phyloP scores from a whole-genome alignment of 1,284 basidiomycete genomes.

The Ustilago cynodontis region DNA sequence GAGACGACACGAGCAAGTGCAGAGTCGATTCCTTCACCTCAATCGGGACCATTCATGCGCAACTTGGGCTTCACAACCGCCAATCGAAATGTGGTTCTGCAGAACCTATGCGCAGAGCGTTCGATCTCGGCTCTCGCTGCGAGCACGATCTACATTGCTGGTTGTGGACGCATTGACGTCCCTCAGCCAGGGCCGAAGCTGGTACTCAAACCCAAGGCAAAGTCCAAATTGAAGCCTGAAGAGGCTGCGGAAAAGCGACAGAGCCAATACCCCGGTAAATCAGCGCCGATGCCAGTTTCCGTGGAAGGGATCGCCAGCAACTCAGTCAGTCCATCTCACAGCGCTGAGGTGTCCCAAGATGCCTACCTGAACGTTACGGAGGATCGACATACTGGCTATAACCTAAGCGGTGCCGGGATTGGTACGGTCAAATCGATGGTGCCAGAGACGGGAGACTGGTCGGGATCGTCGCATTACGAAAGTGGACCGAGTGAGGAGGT shows the following conservation, averaged over 20 bases:
- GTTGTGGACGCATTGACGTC: constrained; percentile 26
- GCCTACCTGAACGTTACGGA: constrained; percentile 27
- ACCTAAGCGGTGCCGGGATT: constrained; percentile 16
- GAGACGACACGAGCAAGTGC: constrained; percentile 8
- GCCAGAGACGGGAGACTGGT: constrained; percentile 45
- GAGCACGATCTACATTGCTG: constrained; percentile 35
- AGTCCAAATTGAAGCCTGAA: constrained; percentile 10
- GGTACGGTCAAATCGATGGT: constrained; percentile 47
- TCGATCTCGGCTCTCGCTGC: constrained; percentile 38
- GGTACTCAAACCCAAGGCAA: neutral
- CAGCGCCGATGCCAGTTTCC: neutral
- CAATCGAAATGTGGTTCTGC: constrained; percentile 42
- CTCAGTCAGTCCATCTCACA: neutral
- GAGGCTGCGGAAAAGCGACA: constrained; percentile 4
- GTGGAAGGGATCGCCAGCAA: neutral
- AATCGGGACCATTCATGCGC: constrained; percentile 24
- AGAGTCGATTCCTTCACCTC: constrained; percentile 4
- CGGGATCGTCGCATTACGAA: constrained; percentile 12
- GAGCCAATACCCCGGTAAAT: neutral
- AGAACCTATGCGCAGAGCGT: constrained; percentile 36
- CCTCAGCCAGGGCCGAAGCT: constrained; percentile 17
- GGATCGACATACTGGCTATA: constrained; percentile 25
- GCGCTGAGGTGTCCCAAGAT: constrained; percentile 11
- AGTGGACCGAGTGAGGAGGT: constrained; percentile 4
- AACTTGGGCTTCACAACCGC: constrained; percentile 50